These are phyloP conservation scores for Saraca asoca DNA, from an alignment of 331 rosid genomes.

Conservation along the genomic window DNA sequence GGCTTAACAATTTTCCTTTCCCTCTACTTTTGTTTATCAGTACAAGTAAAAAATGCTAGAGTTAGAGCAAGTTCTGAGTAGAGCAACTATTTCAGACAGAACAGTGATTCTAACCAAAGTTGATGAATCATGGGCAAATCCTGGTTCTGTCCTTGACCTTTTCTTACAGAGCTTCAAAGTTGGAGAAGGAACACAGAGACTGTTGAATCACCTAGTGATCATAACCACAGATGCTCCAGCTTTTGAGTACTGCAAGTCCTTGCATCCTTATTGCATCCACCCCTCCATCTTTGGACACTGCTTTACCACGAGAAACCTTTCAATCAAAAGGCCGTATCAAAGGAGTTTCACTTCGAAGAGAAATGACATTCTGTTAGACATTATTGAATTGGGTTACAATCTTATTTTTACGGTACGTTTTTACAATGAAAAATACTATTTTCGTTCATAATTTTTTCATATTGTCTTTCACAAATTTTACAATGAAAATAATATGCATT, in stretches of 20 bases:
- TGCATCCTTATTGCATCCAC: constrained; percentile 58
- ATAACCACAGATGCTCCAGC: constrained; percentile 48
- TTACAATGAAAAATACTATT: no score
- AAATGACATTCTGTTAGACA: constrained; percentile 37
- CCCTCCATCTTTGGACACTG: constrained; percentile 37
- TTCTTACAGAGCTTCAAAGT: constrained; percentile 53
- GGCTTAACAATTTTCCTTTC: neutral
- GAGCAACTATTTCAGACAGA: constrained; percentile 46
- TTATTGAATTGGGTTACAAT: constrained; percentile 53
- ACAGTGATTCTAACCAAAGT: constrained; percentile 55
- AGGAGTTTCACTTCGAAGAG: constrained; percentile 32
- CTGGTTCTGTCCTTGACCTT: constrained; percentile 56
- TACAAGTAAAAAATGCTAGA: constrained; percentile 23
- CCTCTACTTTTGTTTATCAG: constrained; percentile 23
- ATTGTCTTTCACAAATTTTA: no score
- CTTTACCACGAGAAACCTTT: constrained; percentile 17
- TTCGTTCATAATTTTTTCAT: neutral
- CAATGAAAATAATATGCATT: no score
- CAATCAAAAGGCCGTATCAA: neutral
- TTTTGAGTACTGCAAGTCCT: constrained; percentile 41
- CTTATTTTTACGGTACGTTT: constrained; percentile 48
- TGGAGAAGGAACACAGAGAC: constrained; percentile 47
- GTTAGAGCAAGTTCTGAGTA: constrained; percentile 41
- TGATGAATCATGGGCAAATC: constrained; percentile 49
- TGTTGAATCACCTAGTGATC: constrained; percentile 56